Percentiles rank a stretch among this genome's conserved stretches.
Evolutionary conservation across 2,329 filamentous ascomycete species (phyloP).

Genomic region (Chalara sp.): DNA sequence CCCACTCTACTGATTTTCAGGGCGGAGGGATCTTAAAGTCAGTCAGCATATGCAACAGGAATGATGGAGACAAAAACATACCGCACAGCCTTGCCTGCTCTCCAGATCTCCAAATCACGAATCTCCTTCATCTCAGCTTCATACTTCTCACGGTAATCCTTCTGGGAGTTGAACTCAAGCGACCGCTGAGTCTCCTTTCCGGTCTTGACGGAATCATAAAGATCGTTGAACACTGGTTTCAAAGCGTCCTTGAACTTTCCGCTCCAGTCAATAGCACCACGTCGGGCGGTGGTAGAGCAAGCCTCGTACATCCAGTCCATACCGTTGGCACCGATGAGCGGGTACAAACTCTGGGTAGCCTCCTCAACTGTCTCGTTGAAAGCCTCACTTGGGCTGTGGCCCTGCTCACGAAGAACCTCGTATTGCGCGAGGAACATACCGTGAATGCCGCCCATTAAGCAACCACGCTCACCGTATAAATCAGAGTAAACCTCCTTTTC

Average conservation of each 20-base stretch:
- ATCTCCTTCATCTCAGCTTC: slow-evolving; percentile 99
- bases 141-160: slow-evolving; percentile 94
- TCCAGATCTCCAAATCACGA: slow-evolving; percentile 97
- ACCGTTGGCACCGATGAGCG: slow-evolving; percentile 91
- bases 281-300: slow-evolving; percentile 96
- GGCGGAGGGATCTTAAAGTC: slow-evolving; percentile 59
- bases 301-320: slow-evolving; percentile 99
- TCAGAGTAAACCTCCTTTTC: slow-evolving; percentile 99
- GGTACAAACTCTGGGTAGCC: slow-evolving; percentile 96
- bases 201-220: slow-evolving; percentile 88
- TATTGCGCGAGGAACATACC: slow-evolving; percentile 99
- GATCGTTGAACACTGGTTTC: slow-evolving; percentile 97
- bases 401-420: slow-evolving; percentile 98
- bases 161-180: slow-evolving; percentile 92
- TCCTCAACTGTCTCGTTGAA: slow-evolving; percentile 99
- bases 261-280: slow-evolving; percentile 98
- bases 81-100: slow-evolving; percentile 95
- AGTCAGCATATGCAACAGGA: slow-evolving; percentile 8
- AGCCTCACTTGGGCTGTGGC: slow-evolving; percentile 94
- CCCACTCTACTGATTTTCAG: slow-evolving; percentile 64
- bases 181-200: slow-evolving; percentile 94
- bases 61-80: slow-evolving; percentile 35
- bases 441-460: slow-evolving; percentile 99
- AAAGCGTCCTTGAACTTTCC: slow-evolving; percentile 94
- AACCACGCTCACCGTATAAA: slow-evolving; percentile 99